Evolutionary conservation across 2,329 filamentous ascomycete genomes (phyloP), one percentile per base, ranked within the genome.

Genomic region (Ambrosiella cleistominuta): DNA sequence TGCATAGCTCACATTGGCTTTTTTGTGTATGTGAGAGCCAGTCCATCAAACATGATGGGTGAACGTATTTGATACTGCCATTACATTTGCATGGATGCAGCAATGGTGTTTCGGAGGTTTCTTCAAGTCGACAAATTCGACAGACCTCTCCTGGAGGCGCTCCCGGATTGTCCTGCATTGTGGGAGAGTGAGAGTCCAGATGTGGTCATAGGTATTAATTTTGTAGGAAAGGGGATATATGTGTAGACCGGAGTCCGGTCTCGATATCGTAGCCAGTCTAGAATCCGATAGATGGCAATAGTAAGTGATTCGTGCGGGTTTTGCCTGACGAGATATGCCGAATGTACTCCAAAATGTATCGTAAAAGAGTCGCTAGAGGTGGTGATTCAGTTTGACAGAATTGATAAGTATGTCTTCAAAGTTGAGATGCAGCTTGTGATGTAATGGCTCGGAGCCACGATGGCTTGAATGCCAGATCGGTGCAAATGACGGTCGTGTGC

Each of bases 11-110:
- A 76, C 94, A 98, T 74, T 98, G 87, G 70, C 97, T 97, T 79
- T 98, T 98, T 69, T 98, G 90, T 1, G 93, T 97, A 70, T 98
- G 94, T 54, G 89, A 91, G 19, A 98, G 77, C 93, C 93, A 98
- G 71, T 97, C 90, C 85, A 98, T 95, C 70, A 98, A 74, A 69
- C 93, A 98, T 68, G 94, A 87, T 71, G 98, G 93, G 69, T 98
- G 93, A 62, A 98, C 93, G 66, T 86, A 95, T 73, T 95, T 96
- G 73, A 98, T 98, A 72, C 91, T 97, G 59, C 93, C 93, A 67
- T 88, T 96, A 74, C 93, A 98, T 75, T 96, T 96, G 82, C 93
- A 98, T 5, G 93, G 93, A 68, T 94, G 93, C 74, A 95, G 98
- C 44, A 98, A 78, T 60, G 88, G 89, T 67, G 97, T 93, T 3